Evolutionary conservation across 768 basidiomycete species (phyloP), one percentile per base, ranked within the genome.

Genomic region (Amanita polypyramis): DNA sequence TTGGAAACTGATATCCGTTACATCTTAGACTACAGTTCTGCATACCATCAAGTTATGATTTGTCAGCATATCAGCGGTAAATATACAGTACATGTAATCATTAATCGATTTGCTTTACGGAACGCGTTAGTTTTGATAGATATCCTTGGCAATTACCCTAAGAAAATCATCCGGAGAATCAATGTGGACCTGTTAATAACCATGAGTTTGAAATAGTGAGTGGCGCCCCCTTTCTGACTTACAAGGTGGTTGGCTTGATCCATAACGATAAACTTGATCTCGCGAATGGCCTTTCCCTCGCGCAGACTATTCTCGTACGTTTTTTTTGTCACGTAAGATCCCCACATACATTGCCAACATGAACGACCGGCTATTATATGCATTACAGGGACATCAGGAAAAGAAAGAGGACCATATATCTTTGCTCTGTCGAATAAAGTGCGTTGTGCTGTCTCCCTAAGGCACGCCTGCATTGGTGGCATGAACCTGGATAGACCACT

Each of bases 241-340:
- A 70, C 68, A 45, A 69, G 65, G 47, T 70, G 67, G 52, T 70
- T 68, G 3, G 54, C 61, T 5, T 54, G 53, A 15, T 59, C 51
- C 15, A 65, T 47, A 1, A 52, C 38, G 9, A 60, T 12, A 43
- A 65, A 64, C 7, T 50, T 30, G n/a, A 60, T 50, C 2, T 55
- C 43, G 14, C 65, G 54, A 23, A 55, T 23, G 34, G 56, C 53
- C 29, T 57, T 50, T 0, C 60, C 61, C 2, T 52, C 42, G 1
- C 21, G 38, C 12, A 44, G 27, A 17, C 42, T 36, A 41, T 64
- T 58, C 17, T 59, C 27, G 38, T 62, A 55, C 20, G 48, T 10
- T 14, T 45, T 47, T 47, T 60, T 32, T 1, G 55, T 54, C 35
- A 52, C 45, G 5, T 57, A 51, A 23, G 44, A 51, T 4, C 51